Percentiles rank a stretch among this genome's conserved stretches.
phyloP scores from a whole-genome alignment of 805 yeast genomes.

The Candida loeiensis region DNA sequence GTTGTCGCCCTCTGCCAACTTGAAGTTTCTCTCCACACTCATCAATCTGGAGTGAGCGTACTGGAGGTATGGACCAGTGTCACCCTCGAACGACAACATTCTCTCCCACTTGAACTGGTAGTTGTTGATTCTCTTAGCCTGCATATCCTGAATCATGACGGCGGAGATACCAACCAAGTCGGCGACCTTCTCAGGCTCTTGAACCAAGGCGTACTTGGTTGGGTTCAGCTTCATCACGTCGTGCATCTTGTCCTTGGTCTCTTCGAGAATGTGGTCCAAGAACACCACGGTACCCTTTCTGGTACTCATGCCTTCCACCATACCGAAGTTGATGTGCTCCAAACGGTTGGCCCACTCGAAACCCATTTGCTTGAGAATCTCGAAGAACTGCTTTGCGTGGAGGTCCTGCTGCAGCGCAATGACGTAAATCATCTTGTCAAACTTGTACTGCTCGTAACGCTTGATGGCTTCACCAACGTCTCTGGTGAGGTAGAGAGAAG shows the following conservation, averaged over 20 bases:
- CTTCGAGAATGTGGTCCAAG: conserved; percentile 88
- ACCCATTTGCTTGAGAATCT: conserved; percentile 87
- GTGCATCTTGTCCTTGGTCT: conserved; percentile 90
- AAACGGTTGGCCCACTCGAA: conserved; percentile 79
- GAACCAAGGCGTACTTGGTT: conserved; percentile 87
- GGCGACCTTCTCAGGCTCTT: conserved; percentile 90
- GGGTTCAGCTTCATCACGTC: conserved; percentile 93
- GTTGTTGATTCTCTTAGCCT: conserved; percentile 92
- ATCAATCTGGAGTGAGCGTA: conserved; percentile 97
- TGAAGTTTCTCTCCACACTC: conserved; percentile 89
- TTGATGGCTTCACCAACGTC: conserved; percentile 95
- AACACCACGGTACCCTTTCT: conserved; percentile 99
- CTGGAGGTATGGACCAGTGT: conserved; percentile 97
- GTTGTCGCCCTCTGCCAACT: conserved; percentile 48
- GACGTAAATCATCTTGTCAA: conserved; percentile 95
- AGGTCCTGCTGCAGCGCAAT: conserved; percentile 96
- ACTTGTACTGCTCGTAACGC: conserved; percentile 77
- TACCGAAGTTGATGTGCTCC: conserved; percentile 89
- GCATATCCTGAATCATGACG: conserved; percentile 99
- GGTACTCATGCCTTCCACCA: conserved; percentile 98
- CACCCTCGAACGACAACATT: conserved; percentile 98
- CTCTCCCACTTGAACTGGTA: conserved; percentile 97
- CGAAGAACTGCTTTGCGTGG: conserved; percentile 90
- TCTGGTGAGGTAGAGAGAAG: conserved; percentile 89
- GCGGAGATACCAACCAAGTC: conserved; percentile 96